Evolutionary conservation across 306 rosid species (phyloP).

Genomic region (Lupinus albus): DNA sequence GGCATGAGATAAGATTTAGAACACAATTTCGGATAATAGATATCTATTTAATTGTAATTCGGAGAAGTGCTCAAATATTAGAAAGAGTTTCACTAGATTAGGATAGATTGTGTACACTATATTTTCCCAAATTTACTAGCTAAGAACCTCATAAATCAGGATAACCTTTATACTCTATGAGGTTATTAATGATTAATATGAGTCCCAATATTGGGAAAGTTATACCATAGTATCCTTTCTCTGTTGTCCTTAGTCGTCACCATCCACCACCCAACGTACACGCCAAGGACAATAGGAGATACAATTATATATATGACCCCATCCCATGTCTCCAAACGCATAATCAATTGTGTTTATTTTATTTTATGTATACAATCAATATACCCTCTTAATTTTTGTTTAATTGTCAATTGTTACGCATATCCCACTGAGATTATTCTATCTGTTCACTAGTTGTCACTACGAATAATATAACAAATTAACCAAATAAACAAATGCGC

Average conservation of each 20-base stretch:
- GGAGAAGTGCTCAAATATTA: too few species aligned
- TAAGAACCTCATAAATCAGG: too few species aligned
- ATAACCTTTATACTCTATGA: too few species aligned
- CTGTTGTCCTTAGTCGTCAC: slow-evolving; percentile 40
- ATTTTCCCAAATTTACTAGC: too few species aligned
- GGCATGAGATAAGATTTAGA: too few species aligned
- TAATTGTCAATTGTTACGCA: slow-evolving; percentile 18
- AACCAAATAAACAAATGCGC: slow-evolving; percentile 19
- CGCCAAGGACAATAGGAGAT: slow-evolving; percentile 63
- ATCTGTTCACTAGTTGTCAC: slow-evolving; percentile 42
- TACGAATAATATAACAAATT: slow-evolving; percentile 12
- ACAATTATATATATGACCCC: not conserved
- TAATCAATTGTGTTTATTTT: not conserved
- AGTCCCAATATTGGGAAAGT: slow-evolving; percentile 9
- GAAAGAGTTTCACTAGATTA: too few species aligned
- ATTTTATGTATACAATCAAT: slow-evolving; percentile 23
- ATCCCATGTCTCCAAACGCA: slow-evolving; percentile 32
- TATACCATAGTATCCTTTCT: not conserved
- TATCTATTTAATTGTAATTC: too few species aligned
- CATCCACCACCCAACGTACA: slow-evolving; percentile 72
- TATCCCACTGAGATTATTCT: slow-evolving; percentile 48
- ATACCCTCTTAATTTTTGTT: slow-evolving; percentile 1
- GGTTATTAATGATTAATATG: not conserved
- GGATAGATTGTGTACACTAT: too few species aligned
- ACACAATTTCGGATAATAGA: too few species aligned